Evolutionary conservation across 495 filamentous ascomycete species (phyloP).

Genomic region (Podospora bellae-mahoneyi): DNA sequence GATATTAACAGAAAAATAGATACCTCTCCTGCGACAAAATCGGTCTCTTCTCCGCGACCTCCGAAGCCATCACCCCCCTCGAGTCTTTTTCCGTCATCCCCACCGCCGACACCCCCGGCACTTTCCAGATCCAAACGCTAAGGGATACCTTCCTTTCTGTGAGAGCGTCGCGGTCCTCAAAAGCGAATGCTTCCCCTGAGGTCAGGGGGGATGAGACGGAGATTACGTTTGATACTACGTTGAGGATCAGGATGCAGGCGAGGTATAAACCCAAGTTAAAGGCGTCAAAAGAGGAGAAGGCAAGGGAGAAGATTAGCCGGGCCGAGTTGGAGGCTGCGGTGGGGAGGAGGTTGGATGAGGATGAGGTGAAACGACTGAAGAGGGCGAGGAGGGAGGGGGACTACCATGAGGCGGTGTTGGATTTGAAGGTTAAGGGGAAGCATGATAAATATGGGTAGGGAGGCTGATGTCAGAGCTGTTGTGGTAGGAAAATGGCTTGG

Average conservation of each 20-base stretch:
- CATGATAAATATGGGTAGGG: constrained; percentile 76
- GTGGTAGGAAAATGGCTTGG: too few species aligned
- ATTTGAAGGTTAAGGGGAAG: constrained; percentile 90
- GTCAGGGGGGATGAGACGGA: constrained; percentile 75
- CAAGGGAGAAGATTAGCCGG: constrained; percentile 75
- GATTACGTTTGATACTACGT: constrained; percentile 68
- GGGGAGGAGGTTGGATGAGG: constrained; percentile 72
- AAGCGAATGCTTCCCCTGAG: constrained; percentile 50
- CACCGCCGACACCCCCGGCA: constrained; percentile 58
- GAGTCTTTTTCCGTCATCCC: constrained; percentile 76
- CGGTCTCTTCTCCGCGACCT: constrained; percentile 70
- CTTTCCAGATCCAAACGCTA: constrained; percentile 66
- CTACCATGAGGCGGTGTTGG: constrained; percentile 83
- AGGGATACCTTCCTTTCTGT: constrained; percentile 59
- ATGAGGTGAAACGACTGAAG: constrained; percentile 80
- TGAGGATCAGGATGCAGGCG: constrained; percentile 90
- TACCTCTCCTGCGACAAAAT: constrained; percentile 80
- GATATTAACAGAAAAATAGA: constrained; percentile 26
- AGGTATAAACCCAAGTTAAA: constrained; percentile 61
- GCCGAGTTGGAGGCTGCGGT: constrained; percentile 83
- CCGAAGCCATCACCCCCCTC: constrained; percentile 74
- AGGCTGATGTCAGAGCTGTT: too few species aligned
- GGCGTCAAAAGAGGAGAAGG: constrained; percentile 73
- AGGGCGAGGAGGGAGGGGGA: constrained; percentile 79
- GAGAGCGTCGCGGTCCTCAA: constrained; percentile 41